Evolutionary conservation across 2,329 filamentous ascomycete genomes (phyloP), one percentile per base, ranked within the genome.

Genomic region (Zopfia rhizophila): DNA sequence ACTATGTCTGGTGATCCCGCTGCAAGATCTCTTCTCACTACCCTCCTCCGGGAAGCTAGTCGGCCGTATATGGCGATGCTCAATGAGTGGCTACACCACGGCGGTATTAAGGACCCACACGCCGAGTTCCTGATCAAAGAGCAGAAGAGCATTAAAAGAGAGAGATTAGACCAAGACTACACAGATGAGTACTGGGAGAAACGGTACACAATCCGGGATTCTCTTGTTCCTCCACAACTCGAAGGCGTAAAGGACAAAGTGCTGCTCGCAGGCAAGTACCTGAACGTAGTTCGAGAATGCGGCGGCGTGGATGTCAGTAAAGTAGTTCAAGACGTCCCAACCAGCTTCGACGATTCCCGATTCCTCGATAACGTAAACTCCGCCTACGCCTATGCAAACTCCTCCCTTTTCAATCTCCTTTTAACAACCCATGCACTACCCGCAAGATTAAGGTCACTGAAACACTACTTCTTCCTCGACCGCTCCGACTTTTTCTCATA

Each of bases 121-220:
- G 84, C 87, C 1, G 94, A 99, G 70, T 99, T 99, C 59, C 76
- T 99, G 40, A 87, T 99, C 65, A 95, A 95, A 66, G 94, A 97
- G 70, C 91, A 96, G 61, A 95, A 93, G 72, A 96, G 92, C 64
- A 97, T 99, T 60, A 88, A 88, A 47, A 84, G 94, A 28, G 94
- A 97, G 69, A 83, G 90, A 48, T 77, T 99, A 3, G 91, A 97
- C 65, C 88, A 96, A 66, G 94, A 99, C 70, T 99, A 97, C 65
- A 99, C 93, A 0, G 94, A 99, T 69, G 94, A 99, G 65, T 99
- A 99, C 72, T 99, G 94, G 94, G 94, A 99, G 70, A 91, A 96
- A 65, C 83, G 94, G 53, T 99, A 99, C 68, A 97, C 94, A 4
- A 88, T 99, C 53, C 87, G 94, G 48, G 91, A 96, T 51, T 86